phyloP scores from a whole-genome alignment of 768 basidiomycete species.

The Leccinum incarnatum region DNA sequence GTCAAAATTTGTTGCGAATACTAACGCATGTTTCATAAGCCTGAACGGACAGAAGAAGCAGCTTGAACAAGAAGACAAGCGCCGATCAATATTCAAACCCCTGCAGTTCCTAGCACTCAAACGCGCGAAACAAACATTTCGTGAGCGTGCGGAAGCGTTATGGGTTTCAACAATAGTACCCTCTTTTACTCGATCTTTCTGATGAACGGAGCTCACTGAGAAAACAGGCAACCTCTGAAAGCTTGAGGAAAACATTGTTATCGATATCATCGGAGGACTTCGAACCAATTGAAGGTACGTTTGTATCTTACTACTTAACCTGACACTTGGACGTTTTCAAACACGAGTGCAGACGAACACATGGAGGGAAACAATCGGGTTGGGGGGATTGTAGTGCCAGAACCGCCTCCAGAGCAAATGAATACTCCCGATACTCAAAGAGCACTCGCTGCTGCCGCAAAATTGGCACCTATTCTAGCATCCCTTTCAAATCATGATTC shows the following conservation, averaged over 20 bases:
- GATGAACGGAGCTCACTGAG: not conserved
- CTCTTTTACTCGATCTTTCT: no score
- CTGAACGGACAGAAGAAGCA: not conserved
- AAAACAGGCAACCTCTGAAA: slow-evolving; percentile 2
- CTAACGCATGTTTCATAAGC: not conserved
- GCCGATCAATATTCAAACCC: not conserved
- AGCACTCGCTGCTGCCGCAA: not conserved
- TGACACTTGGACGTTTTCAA: not conserved
- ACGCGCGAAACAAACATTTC: not conserved
- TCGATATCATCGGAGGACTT: not conserved
- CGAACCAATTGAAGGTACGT: not conserved
- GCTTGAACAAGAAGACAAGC: not conserved
- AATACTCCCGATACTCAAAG: not conserved
- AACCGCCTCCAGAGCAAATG: not conserved
- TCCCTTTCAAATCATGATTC: not conserved
- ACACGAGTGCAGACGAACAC: not conserved
- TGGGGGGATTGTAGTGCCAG: not conserved
- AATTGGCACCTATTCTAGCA: not conserved
- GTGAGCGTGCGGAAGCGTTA: not conserved
- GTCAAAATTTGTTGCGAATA: not conserved
- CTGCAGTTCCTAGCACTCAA: not conserved
- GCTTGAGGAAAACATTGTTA: not conserved
- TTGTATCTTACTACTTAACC: no score
- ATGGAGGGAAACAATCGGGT: not conserved
- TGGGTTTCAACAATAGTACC: not conserved